Conservation (phyloP, 805 yeast species). For the Clavispora vitiphila region DNA sequence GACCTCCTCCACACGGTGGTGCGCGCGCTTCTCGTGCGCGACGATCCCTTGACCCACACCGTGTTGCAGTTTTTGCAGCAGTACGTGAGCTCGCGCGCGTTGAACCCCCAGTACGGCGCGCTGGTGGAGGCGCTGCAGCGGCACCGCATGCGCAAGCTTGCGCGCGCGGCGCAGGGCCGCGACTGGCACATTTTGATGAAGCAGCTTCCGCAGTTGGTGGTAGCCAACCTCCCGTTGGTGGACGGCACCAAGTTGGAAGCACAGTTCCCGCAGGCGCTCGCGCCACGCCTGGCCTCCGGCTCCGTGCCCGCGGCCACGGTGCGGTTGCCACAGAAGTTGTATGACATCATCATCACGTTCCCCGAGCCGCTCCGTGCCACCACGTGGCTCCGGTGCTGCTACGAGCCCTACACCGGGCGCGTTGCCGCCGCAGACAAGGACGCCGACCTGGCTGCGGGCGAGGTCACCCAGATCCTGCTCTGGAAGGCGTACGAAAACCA, state of each 20-base stretch:
- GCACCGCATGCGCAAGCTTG: conserved; percentile 43
- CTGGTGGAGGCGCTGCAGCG: conserved; percentile 29
- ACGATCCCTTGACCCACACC: conserved; percentile 70
- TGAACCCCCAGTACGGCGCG: conserved; percentile 25
- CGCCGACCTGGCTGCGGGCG: conserved; percentile 48
- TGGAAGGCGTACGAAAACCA: conserved; percentile 94
- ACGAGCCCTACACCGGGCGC: conserved; percentile 51
- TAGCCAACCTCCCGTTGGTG: conserved; percentile 30
- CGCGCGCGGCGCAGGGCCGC: conserved; percentile 42
- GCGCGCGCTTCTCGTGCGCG: conserved; percentile 54
- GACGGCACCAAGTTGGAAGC: conserved; percentile 24
- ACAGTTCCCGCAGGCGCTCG: conserved; percentile 29
- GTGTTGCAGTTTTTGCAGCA: conserved; percentile 80
- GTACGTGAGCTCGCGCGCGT: conserved; percentile 60
- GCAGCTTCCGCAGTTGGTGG: conserved; percentile 56
- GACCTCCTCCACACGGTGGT: conserved; percentile 48
- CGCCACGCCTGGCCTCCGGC: conserved; percentile 44
- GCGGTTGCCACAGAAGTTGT: conserved; percentile 47
- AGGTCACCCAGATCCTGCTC: conserved; percentile 89
- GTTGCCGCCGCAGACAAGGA: conserved; percentile 21
- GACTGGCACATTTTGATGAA: conserved; percentile 50
- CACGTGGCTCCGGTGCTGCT: conserved; percentile 89
- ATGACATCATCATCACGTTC: conserved; percentile 55
- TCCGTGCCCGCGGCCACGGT: conserved; percentile 65
- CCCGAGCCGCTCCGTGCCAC: conserved; percentile 90